These are phyloP conservation scores for Arthrobotrys conoides DNA, from an alignment of 2,329 filamentous ascomycete genomes.

Conservation along the genomic window DNA sequence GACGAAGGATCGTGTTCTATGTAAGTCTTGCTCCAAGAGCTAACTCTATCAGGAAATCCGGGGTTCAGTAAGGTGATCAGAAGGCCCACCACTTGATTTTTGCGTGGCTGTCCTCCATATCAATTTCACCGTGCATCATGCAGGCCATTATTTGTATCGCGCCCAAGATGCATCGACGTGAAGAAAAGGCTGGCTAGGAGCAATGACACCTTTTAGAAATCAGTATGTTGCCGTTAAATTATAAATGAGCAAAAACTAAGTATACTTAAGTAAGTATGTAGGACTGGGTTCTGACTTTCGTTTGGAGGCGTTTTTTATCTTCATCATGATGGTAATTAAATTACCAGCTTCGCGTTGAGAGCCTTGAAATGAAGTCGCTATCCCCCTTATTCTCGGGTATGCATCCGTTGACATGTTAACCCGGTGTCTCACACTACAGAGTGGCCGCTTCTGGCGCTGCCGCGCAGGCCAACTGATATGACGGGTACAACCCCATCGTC, in stretches of 20 bases:
- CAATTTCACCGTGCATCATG: constrained; percentile 17
- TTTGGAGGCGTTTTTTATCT: neutral
- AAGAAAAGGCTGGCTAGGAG: neutral
- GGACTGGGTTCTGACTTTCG: too few species aligned
- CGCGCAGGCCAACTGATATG: constrained; percentile 18
- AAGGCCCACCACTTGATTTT: neutral
- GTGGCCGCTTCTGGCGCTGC: constrained; percentile 14
- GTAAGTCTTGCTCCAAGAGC: neutral
- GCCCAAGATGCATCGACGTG: neutral
- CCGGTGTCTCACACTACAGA: neutral
- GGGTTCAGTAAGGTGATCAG: neutral
- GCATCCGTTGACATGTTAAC: neutral
- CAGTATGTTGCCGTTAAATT: neutral
- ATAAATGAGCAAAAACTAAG: too few species aligned
- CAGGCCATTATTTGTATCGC: neutral
- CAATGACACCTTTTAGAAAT: neutral
- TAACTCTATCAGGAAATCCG: neutral
- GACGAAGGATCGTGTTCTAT: too few species aligned
- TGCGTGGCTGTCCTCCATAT: constrained; percentile 20
- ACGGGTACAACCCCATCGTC: constrained; percentile 1
- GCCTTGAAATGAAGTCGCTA: constrained; percentile 33
- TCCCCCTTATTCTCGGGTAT: constrained; percentile 20
- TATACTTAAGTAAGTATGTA: too few species aligned
- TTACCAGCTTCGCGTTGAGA: too few species aligned
- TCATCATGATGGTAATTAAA: too few species aligned